phyloP scores from a whole-genome alignment of 306 rosid genomes.

The Rosa rugosa region DNA sequence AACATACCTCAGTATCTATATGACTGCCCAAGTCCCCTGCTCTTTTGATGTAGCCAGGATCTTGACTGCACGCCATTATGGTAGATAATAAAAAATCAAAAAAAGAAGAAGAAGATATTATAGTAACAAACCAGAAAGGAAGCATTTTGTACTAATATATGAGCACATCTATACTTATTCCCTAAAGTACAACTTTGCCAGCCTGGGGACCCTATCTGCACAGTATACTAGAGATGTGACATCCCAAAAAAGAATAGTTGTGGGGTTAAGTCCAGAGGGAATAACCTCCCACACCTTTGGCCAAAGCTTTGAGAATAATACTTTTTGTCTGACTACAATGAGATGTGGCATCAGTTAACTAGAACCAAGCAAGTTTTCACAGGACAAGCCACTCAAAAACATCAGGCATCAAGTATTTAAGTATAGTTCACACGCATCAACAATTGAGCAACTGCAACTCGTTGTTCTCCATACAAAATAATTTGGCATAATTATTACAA shows the following conservation, averaged over 20 bases:
- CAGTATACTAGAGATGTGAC: background rate
- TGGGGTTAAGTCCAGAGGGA: background rate
- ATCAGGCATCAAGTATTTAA: background rate
- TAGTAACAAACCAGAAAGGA: constrained; percentile 16
- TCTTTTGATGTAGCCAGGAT: constrained; percentile 86
- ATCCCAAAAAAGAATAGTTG: background rate
- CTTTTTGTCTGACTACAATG: background rate
- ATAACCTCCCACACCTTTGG: background rate
- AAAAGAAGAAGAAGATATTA: background rate
- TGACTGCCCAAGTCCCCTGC: constrained; percentile 55
- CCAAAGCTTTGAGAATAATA: background rate
- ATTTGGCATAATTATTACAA: background rate
- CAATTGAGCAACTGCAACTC: background rate
- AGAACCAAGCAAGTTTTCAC: background rate
- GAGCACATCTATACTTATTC: background rate
- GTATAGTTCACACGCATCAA: background rate
- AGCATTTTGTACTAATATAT: background rate
- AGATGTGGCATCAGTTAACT: background rate
- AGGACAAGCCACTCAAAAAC: background rate
- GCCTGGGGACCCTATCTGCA: background rate
- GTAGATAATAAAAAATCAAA: constrained; percentile 17
- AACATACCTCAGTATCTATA: constrained; percentile 63
- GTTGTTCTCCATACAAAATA: background rate
- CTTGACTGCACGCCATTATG: constrained; percentile 55
- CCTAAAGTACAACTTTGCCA: background rate